Conservation (phyloP, 257 asterid species). For the Forsythia suspensa region DNA sequence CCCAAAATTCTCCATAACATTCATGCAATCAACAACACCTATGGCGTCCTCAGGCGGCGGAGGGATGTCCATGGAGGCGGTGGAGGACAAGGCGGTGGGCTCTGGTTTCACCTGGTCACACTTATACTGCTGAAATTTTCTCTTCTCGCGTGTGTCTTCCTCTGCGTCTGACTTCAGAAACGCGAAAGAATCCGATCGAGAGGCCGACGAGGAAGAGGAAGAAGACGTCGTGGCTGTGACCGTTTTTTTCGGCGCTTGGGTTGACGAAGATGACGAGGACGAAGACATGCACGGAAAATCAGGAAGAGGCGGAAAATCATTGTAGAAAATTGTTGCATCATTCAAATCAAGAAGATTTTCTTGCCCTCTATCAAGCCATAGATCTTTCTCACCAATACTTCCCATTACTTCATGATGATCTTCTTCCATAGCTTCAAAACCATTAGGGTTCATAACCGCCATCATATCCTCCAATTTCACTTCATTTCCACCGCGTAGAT, state of each 20-base stretch:
- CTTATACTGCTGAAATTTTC: slow-evolving; percentile 1
- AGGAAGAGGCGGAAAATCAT: slow-evolving; percentile 66
- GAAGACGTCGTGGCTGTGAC: slow-evolving; percentile 36
- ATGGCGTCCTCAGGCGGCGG: slow-evolving; percentile 24
- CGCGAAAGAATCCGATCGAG: slow-evolving; percentile 37
- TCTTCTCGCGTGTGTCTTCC: slow-evolving; percentile 10
- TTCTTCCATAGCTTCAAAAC: slow-evolving; percentile 41
- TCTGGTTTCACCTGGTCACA: slow-evolving; percentile 3
- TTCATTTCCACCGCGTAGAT: slow-evolving; percentile 12
- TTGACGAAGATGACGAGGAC: slow-evolving; percentile 74
- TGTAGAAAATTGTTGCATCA: slow-evolving; percentile 51
- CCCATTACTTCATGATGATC: not conserved
- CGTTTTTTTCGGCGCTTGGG: slow-evolving; percentile 32
- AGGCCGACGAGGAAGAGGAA: slow-evolving; percentile 45
- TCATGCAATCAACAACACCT: slow-evolving; percentile 45
- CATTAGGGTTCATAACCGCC: not conserved
- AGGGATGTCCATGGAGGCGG: slow-evolving; percentile 45
- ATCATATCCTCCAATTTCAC: slow-evolving; percentile 10
- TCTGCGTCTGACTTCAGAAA: slow-evolving; percentile 36
- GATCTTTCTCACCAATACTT: slow-evolving; percentile 29
- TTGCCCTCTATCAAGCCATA: slow-evolving; percentile 46
- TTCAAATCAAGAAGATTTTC: slow-evolving; percentile 40
- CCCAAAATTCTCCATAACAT: slow-evolving; percentile 63
- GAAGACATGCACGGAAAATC: slow-evolving; percentile 96
- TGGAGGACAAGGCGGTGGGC: slow-evolving; percentile 41